Percentiles rank a stretch among this genome's conserved stretches.
These are phyloP conservation scores for Paramecium biaurelia DNA, from an alignment of 73 alveolate species.

Conservation along the genomic window DNA sequence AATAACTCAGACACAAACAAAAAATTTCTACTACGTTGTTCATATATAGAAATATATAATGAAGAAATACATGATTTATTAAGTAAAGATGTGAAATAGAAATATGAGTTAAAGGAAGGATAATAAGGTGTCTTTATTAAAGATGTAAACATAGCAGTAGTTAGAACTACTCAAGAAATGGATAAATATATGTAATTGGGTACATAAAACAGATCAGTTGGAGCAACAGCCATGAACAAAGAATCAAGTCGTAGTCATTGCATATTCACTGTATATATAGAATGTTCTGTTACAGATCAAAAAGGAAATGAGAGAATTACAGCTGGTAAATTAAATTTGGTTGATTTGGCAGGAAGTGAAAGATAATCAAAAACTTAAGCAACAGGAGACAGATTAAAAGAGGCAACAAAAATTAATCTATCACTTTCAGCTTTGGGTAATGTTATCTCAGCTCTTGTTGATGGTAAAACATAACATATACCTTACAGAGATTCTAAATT, in stretches of 20 bases:
- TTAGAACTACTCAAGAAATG: constrained; percentile 81
- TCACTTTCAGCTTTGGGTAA: constrained; percentile 93
- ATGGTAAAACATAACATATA: constrained; percentile 88
- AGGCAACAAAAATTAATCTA: constrained; percentile 95
- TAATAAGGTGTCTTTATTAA: constrained; percentile 90
- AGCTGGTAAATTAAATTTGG: constrained; percentile 90
- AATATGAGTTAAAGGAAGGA: constrained; percentile 82
- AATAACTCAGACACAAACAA: constrained; percentile 81
- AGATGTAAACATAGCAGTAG: constrained; percentile 83
- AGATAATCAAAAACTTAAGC: constrained; percentile 91
- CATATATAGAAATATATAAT: constrained; percentile 95
- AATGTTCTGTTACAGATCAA: constrained; percentile 84
- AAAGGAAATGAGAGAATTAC: constrained; percentile 73
- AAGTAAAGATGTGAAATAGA: constrained; percentile 68
- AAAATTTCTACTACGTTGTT: constrained; percentile 88
- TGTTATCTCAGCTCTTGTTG: constrained; percentile 93
- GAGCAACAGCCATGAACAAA: constrained; percentile 95
- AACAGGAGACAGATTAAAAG: constrained; percentile 91
- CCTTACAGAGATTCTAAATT: constrained; percentile 98
- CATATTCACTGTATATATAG: constrained; percentile 91
- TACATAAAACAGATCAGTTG: constrained; percentile 84
- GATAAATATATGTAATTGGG: constrained; percentile 87
- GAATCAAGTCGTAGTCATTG: constrained; percentile 95
- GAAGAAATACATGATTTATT: constrained; percentile 95
- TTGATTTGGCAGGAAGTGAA: constrained; percentile 99